Evolutionary conservation across 1,284 basidiomycete genomes (phyloP).

Genomic region (Ceratobasidium sp.): DNA sequence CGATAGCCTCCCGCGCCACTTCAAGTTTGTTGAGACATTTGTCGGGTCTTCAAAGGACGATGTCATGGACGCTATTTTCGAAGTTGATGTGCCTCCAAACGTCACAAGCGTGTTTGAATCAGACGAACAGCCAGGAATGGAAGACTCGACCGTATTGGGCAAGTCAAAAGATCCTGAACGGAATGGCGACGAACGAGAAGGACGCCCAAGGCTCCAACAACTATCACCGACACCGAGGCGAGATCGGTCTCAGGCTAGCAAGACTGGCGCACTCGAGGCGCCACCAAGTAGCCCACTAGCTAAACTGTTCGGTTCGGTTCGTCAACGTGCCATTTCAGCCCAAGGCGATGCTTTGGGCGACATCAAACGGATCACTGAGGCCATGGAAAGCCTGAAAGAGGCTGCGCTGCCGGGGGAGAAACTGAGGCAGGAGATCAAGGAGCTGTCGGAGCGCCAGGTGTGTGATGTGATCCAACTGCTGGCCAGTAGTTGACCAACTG

Average conservation of each 20-base stretch:
- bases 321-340: conserved; percentile 51
- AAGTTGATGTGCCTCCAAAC: conserved; percentile 60
- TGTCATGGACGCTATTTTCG: conserved; percentile 80
- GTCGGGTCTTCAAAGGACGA: conserved; percentile 72
- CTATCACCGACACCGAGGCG: conserved; percentile 33
- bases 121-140: conserved; percentile 31
- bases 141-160: conserved; percentile 30
- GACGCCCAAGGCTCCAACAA: neutral
- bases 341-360: conserved; percentile 56
- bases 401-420: conserved; percentile 65
- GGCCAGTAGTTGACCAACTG: conserved; percentile 8
- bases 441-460: conserved; percentile 67
- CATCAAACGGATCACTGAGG: conserved; percentile 65
- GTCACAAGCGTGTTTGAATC: conserved; percentile 36
- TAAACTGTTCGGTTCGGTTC: conserved; percentile 60
- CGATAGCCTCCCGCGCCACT: conserved; percentile 69
- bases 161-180: conserved; percentile 33
- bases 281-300: conserved; percentile 64
- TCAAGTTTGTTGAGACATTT: conserved; percentile 74
- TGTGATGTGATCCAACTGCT: conserved; percentile 47
- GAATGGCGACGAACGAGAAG: conserved; percentile 6
- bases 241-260: conserved; percentile 49
- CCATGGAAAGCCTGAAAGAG: conserved; percentile 70
- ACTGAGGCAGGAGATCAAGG: conserved; percentile 80
- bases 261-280: conserved; percentile 26